Evolutionary conservation across 139 green algal species (phyloP).

Genomic region (Eudorina sp.): DNA sequence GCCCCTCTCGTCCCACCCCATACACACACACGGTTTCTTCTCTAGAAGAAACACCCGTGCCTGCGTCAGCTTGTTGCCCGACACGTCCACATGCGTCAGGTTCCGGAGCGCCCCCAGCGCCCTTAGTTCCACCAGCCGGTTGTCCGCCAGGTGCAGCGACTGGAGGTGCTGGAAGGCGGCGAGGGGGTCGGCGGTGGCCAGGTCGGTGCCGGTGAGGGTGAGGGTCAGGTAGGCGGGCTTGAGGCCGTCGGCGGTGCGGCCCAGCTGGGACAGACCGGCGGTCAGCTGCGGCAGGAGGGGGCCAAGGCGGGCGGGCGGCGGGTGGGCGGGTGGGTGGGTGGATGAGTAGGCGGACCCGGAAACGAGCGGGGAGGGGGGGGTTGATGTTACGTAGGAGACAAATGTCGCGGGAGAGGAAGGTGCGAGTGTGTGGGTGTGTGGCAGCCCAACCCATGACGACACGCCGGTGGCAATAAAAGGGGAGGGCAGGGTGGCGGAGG

Average conservation of each 20-base stretch:
- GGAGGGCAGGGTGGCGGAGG: no score
- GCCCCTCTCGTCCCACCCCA: no score
- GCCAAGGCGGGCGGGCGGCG: background rate
- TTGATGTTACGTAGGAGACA: background rate
- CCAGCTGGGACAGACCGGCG: constrained; percentile 61
- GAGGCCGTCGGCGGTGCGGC: constrained; percentile 60
- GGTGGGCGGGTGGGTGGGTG: background rate
- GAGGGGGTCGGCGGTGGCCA: constrained; percentile 48
- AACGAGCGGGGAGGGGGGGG: background rate
- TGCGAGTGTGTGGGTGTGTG: background rate
- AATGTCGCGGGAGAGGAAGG: background rate
- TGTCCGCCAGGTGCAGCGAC: constrained; percentile 57
- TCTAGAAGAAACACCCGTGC: no score
- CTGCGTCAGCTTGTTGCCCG: constrained; percentile 68
- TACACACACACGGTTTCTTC: no score
- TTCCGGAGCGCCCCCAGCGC: constrained; percentile 56
- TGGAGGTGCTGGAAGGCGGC: constrained; percentile 62
- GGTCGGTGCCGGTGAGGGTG: constrained; percentile 51
- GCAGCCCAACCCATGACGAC: no score
- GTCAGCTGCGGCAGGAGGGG: no score
- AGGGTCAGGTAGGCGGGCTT: constrained; percentile 56
- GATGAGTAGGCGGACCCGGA: background rate
- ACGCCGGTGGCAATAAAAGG: no score
- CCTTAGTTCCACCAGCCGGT: constrained; percentile 60
- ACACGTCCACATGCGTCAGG: constrained; percentile 67